Percentiles rank a stretch among this genome's conserved stretches.
phyloP scores from a whole-genome alignment of 306 rosid species.

The Luffa acutangula region DNA sequence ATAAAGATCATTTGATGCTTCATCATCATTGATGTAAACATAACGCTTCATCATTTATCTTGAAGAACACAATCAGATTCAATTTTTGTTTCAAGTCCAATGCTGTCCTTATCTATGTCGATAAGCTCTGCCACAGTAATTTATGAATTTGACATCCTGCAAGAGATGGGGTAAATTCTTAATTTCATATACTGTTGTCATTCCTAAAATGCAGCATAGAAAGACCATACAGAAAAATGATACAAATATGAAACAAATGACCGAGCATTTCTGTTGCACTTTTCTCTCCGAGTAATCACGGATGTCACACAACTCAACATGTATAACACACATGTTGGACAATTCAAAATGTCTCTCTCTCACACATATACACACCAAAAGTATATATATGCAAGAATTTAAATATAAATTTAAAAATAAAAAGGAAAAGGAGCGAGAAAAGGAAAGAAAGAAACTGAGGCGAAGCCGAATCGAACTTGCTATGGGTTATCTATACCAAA shows the following conservation, averaged over 20 bases:
- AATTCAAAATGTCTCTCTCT: background rate
- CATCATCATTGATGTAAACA: conserved; percentile 78
- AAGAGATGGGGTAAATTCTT: background rate
- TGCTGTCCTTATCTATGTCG: background rate
- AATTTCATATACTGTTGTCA: background rate
- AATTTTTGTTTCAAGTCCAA: conserved; percentile 8
- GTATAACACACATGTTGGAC: background rate
- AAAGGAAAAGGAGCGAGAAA: background rate
- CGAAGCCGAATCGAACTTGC: background rate
- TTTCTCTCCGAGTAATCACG: background rate
- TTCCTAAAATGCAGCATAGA: background rate
- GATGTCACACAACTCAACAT: background rate
- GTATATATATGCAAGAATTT: background rate
- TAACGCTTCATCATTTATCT: conserved; percentile 65
- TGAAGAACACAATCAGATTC: conserved; percentile 20
- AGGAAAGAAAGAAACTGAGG: background rate
- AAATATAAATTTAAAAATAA: background rate
- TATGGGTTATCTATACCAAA: background rate
- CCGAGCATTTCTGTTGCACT: background rate
- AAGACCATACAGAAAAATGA: background rate
- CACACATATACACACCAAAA: background rate
- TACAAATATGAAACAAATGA: background rate
- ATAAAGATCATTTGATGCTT: conserved; percentile 43
- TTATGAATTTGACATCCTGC: conserved; percentile 7
- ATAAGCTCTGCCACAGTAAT: conserved; percentile 8